These are phyloP conservation scores for Actinidia arguta DNA, from an alignment of 179 eudicot genomes.

Conservation along the genomic window DNA sequence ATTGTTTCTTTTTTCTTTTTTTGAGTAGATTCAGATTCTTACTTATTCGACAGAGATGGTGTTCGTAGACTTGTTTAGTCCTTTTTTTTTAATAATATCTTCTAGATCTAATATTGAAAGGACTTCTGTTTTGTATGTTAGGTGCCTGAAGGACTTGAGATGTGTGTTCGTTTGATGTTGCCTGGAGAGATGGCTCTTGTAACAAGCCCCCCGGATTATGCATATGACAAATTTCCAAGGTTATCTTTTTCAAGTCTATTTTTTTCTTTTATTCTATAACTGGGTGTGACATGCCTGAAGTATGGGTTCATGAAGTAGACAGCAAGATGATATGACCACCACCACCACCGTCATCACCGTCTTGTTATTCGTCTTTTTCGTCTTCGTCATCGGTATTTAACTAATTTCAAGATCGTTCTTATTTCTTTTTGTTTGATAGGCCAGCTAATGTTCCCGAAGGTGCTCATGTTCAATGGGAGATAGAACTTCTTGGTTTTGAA, in stretches of 20 bases:
- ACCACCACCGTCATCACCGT: background rate
- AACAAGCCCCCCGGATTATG: constrained; percentile 99
- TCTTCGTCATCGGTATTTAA: background rate
- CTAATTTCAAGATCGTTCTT: constrained; percentile 3
- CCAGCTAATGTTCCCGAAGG: constrained; percentile 93
- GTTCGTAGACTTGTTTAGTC: background rate
- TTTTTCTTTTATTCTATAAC: constrained; percentile 1
- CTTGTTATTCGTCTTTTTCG: background rate
- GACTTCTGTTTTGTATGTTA: constrained; percentile 29
- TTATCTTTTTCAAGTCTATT: constrained; percentile 24
- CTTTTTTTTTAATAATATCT: background rate
- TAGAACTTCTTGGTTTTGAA: constrained; percentile 96
- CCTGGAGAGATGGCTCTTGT: constrained; percentile 95
- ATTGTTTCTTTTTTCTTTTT: background rate
- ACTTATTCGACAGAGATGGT: background rate
- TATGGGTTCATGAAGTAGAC: constrained; percentile 13
- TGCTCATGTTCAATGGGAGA: constrained; percentile 91
- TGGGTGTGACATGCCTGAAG: background rate
- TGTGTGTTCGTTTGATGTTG: constrained; percentile 95
- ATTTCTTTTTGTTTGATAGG: constrained; percentile 48
- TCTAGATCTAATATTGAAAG: background rate
- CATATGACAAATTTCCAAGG: constrained; percentile 97
- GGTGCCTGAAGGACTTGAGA: constrained; percentile 99
- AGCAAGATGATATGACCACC: constrained; percentile 7
- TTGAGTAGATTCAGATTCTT: background rate